Evolutionary conservation across 129 eudicot species (phyloP), one percentile per base, ranked within the genome.

Genomic region (Deinandra increscens): DNA sequence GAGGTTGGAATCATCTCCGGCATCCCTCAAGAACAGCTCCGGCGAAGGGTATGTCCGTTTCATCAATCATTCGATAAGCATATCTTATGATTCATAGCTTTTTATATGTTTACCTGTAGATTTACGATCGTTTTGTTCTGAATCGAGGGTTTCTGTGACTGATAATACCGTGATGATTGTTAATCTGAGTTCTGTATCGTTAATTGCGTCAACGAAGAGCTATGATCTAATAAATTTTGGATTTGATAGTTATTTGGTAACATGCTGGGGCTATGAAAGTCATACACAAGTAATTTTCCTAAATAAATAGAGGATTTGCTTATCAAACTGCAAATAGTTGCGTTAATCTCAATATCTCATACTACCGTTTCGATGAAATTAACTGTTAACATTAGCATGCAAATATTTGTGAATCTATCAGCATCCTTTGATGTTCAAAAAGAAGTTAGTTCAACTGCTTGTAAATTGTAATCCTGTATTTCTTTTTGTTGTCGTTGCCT

Each of bases 1-100:
- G 96, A 88, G 69, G 76, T 84, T 68, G 98, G 95, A 14, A 67
- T 80, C 71, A 78, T 92, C 64, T 83, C 95, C 60, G 98, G 98
- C 17, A 86, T 92, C 54, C 96, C 98, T 55, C 82, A 84, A 31
- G 78, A 92, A 60, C 96, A 92, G 26, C 95, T 84, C 19, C 82
- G 78, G 13, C 84, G 98, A 5, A 81, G 76, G 84, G 96, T 92
- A 36, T 34, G 70, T 66, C 9, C 67, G 12, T 48, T 53, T 8
- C 18, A 39, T 39, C 37, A 15, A 4, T 19, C 4, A 46, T 3
- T 44, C 5, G 9, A 41, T 4, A 29, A 15, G 7, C 56, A 0
- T 41, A 4, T 10, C 1, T 50, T n/a, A 2, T 19, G 17, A 4
- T 4, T 15, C 55, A 7, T 14, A 48, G 54, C 54, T 48, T 48